Percentiles rank a stretch among this genome's conserved stretches.
Conservation (phyloP, 129 eudicot species). For the Oenanthe sinensis region DNA sequence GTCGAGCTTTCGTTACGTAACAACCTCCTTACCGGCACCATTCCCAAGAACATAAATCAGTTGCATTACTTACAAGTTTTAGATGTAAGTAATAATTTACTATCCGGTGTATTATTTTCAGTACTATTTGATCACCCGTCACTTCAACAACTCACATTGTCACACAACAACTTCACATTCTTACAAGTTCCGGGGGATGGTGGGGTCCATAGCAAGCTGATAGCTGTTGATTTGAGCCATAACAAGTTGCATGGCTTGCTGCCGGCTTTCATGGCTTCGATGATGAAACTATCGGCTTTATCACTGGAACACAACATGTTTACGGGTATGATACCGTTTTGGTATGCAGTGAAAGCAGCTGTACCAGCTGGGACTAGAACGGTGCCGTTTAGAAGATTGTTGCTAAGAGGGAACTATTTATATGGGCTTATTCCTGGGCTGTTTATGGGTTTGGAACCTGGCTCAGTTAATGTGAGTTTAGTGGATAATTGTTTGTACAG, state of each 20-base stretch:
- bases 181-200: not conserved
- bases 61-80: constrained; percentile 15
- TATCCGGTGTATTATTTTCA: constrained; percentile 1
- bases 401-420: constrained; percentile 25
- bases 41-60: constrained; percentile 1
- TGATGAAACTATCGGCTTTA: constrained; percentile 21
- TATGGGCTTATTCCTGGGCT: constrained; percentile 22
- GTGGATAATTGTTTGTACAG: constrained; percentile 25
- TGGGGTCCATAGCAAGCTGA: not conserved
- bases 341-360: constrained; percentile 15
- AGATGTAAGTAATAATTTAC: constrained; percentile 21
- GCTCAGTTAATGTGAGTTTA: constrained; percentile 22
- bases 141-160: constrained; percentile 19
- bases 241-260: constrained; percentile 18
- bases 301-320: constrained; percentile 23
- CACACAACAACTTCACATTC: constrained; percentile 10
- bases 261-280: constrained; percentile 20
- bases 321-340: constrained; percentile 20
- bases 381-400: constrained; percentile 17
- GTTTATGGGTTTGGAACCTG: constrained; percentile 10
- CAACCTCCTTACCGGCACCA: constrained; percentile 12
- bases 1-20: constrained; percentile 19
- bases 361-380: not conserved
- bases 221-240: constrained; percentile 22
- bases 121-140: constrained; percentile 12